Conservation (phyloP, 2,329 filamentous ascomycete genomes). For the Sporothrix brunneoviolacea region DNA sequence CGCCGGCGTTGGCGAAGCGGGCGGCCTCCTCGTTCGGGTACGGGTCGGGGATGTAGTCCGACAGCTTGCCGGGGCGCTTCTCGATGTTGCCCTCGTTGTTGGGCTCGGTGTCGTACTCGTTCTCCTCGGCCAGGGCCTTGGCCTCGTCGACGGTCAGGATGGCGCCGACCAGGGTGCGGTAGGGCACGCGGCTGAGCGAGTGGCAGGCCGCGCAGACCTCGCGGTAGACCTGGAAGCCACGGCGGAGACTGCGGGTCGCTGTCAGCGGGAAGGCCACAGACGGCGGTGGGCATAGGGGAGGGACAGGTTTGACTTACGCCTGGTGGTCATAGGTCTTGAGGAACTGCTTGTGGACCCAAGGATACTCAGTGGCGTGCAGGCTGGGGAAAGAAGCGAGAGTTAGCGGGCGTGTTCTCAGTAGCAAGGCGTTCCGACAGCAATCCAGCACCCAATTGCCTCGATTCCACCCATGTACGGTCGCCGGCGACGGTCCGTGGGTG, state of each 20-base stretch:
- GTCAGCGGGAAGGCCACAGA: slow-evolving; percentile 22
- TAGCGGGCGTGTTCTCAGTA: not conserved
- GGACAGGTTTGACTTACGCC: slow-evolving; percentile 68
- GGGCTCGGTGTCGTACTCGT: slow-evolving; percentile 97
- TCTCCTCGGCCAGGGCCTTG: slow-evolving; percentile 94
- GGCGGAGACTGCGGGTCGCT: slow-evolving; percentile 65
- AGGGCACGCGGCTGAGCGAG: slow-evolving; percentile 89
- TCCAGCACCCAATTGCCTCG: too few species aligned
- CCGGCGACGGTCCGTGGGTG: too few species aligned
- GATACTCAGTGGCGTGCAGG: slow-evolving; percentile 85
- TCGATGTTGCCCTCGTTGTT: slow-evolving; percentile 97
- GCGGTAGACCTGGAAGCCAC: slow-evolving; percentile 98
- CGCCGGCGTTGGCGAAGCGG: slow-evolving; percentile 96
- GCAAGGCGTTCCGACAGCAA: not conserved
- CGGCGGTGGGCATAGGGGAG: slow-evolving; percentile 36
- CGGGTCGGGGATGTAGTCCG: slow-evolving; percentile 88
- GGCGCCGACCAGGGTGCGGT: slow-evolving; percentile 82
- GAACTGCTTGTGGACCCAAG: slow-evolving; percentile 91
- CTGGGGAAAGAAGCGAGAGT: slow-evolving; percentile 37
- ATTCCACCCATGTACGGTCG: slow-evolving; percentile 14
- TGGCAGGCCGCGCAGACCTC: slow-evolving; percentile 98
- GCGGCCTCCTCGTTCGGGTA: slow-evolving; percentile 99
- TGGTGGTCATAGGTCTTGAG: slow-evolving; percentile 95
- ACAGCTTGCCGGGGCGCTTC: slow-evolving; percentile 97
- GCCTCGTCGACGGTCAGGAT: slow-evolving; percentile 96